Evolutionary conservation across 306 rosid species (phyloP).

Genomic region (Luffa acutangula): DNA sequence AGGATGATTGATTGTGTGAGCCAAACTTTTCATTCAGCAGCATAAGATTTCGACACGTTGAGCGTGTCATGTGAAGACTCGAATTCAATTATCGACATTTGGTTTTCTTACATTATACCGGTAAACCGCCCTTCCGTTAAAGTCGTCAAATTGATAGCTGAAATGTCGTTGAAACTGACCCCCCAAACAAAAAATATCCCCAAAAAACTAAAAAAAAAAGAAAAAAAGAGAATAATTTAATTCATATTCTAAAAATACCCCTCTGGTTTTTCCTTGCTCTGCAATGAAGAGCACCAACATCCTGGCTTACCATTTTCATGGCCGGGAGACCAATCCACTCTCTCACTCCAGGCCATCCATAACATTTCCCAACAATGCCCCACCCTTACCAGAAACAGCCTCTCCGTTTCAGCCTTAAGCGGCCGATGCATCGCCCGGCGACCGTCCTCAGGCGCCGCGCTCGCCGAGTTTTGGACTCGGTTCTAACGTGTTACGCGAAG

Average conservation of each 20-base stretch:
- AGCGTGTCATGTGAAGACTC: neutral
- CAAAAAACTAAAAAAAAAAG: too few relatives aligned
- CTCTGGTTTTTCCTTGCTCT: neutral
- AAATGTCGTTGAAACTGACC: slow-evolving; percentile 46
- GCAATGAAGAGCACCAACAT: slow-evolving; percentile 1
- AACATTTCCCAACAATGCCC: slow-evolving; percentile 12
- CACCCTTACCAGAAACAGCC: slow-evolving; percentile 10
- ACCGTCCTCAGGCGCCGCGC: slow-evolving; percentile 50
- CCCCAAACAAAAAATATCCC: too few relatives aligned
- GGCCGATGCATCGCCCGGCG: slow-evolving; percentile 34
- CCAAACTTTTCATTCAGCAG: neutral
- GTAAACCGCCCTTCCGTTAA: slow-evolving; percentile 62
- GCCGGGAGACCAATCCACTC: slow-evolving; percentile 27
- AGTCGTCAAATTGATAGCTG: slow-evolving; percentile 33
- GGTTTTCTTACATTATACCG: slow-evolving; percentile 15
- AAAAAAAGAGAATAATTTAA: neutral
- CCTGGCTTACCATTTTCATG: slow-evolving; percentile 32
- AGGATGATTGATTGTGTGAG: neutral
- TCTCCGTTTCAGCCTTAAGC: slow-evolving; percentile 13
- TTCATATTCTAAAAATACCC: neutral
- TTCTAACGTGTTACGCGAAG: slow-evolving; percentile 36
- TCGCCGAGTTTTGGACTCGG: slow-evolving; percentile 34
- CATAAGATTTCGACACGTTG: neutral
- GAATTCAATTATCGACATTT: neutral
- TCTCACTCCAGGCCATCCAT: slow-evolving; percentile 43